These are phyloP conservation scores for Auricularia sp. DNA, from an alignment of 768 basidiomycete genomes.

Conservation along the genomic window DNA sequence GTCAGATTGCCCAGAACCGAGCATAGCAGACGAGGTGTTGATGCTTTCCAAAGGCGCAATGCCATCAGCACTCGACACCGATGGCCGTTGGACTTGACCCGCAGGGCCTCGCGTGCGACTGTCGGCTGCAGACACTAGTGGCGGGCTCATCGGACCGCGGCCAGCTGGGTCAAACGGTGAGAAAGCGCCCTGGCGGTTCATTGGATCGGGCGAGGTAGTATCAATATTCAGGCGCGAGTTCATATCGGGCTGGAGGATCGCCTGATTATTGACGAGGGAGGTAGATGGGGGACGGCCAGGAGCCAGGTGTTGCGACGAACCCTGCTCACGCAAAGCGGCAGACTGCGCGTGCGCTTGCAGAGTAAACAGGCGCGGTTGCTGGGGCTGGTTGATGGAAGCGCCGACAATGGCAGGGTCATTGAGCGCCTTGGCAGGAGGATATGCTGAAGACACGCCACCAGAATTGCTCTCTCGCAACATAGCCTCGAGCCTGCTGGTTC, in stretches of 20 bases:
- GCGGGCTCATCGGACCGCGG: neutral
- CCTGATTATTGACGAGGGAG: neutral
- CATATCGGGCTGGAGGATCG: neutral
- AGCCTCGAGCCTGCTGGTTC: neutral
- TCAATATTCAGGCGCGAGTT: neutral
- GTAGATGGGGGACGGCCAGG: neutral
- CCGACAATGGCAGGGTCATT: neutral
- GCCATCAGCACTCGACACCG: neutral
- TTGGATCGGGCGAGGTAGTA: neutral
- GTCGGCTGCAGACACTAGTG: neutral
- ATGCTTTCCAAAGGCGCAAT: neutral
- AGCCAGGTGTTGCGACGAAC: neutral
- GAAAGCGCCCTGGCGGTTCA: neutral
- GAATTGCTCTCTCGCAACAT: neutral
- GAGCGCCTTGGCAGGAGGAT: neutral
- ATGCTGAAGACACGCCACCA: neutral
- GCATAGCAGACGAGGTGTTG: neutral
- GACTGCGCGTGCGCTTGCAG: neutral
- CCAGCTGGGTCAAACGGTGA: neutral
- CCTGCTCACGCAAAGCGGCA: neutral
- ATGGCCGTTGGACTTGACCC: neutral
- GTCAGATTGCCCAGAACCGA: neutral
- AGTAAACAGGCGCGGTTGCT: neutral
- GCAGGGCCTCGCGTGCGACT: neutral
- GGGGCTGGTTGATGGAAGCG: neutral